Percentiles rank a stretch among this genome's conserved stretches.
phyloP scores from a whole-genome alignment of 2,329 filamentous ascomycete genomes.

The Pyrenophora seminiperda region DNA sequence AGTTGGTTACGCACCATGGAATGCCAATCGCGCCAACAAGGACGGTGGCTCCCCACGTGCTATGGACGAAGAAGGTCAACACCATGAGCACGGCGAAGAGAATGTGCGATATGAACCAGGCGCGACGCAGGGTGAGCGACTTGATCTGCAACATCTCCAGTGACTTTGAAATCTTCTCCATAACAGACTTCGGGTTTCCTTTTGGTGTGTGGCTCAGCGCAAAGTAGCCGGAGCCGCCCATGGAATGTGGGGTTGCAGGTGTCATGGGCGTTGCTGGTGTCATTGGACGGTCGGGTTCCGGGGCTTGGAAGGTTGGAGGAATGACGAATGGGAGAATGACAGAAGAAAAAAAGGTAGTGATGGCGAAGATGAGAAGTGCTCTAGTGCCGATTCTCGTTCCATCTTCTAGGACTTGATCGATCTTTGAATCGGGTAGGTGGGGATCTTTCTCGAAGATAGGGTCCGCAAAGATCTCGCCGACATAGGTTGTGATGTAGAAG shows the following conservation, averaged over 20 bases:
- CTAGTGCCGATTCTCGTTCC: slow-evolving; percentile 88
- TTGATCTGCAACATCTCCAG: slow-evolving; percentile 74
- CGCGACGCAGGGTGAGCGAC: slow-evolving; percentile 82
- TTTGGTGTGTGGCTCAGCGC: slow-evolving; percentile 31
- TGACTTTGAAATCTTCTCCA: slow-evolving; percentile 39
- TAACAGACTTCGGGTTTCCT: slow-evolving; percentile 26
- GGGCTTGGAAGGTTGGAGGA: slow-evolving; percentile 72
- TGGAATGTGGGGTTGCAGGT: slow-evolving; percentile 39
- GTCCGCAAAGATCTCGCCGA: slow-evolving; percentile 90
- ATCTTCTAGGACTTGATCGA: slow-evolving; percentile 79
- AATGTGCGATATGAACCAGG: slow-evolving; percentile 85
- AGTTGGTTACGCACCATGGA: slow-evolving; percentile 89
- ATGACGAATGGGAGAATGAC: slow-evolving; percentile 85
- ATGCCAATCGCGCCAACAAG: slow-evolving; percentile 84
- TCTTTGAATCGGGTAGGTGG: slow-evolving; percentile 73
- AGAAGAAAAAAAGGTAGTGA: slow-evolving; percentile 81
- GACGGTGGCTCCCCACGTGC: slow-evolving; percentile 72
- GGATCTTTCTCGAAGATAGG: slow-evolving; percentile 79
- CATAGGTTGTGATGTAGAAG: slow-evolving; percentile 93
- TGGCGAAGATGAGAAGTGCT: slow-evolving; percentile 84
- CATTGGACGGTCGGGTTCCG: slow-evolving; percentile 45
- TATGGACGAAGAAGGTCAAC: slow-evolving; percentile 77
- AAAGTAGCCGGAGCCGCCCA: slow-evolving; percentile 44
- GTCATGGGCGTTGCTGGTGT: slow-evolving; percentile 50
- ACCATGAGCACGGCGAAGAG: slow-evolving; percentile 83